These are phyloP conservation scores for Raphanus sativus DNA, from an alignment of 345 rosid species.

Conservation along the genomic window DNA sequence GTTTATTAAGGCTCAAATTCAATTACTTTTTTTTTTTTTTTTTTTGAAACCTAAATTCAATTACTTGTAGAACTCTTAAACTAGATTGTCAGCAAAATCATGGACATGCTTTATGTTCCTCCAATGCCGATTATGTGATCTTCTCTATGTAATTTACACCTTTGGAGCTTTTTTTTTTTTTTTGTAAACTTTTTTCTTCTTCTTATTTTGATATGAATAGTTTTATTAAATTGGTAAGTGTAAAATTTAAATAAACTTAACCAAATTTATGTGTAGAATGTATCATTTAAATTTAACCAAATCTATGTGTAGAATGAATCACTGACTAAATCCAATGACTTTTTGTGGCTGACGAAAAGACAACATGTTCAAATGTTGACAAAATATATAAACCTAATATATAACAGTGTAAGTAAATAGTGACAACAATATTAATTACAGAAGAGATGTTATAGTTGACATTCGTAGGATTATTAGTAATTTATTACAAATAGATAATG, in stretches of 20 bases:
- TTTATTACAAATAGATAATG: neutral
- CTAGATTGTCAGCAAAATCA: slow-evolving; percentile 20
- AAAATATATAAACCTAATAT: neutral
- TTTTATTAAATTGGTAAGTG: neutral
- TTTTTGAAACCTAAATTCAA: too few relatives aligned
- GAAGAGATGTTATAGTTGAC: neutral
- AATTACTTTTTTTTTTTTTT: too few relatives aligned
- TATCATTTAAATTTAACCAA: neutral
- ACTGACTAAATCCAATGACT: neutral
- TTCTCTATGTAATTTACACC: slow-evolving; percentile 17
- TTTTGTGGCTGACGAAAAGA: neutral
- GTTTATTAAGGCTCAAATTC: neutral
- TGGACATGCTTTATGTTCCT: slow-evolving; percentile 33
- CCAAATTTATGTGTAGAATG: neutral
- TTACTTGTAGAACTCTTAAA: slow-evolving; percentile 10
- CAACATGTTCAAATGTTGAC: neutral
- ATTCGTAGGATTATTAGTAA: neutral
- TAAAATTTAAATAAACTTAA: neutral
- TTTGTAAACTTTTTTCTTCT: neutral
- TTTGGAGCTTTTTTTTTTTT: neutral
- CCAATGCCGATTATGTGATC: neutral
- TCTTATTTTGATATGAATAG: neutral
- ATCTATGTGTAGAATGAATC: neutral
- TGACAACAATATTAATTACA: neutral
- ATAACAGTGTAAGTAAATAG: neutral